Percentiles rank a stretch among this genome's conserved stretches.
phyloP scores from a whole-genome alignment of 352 stramenopile genomes.

The Pythium biforme region DNA sequence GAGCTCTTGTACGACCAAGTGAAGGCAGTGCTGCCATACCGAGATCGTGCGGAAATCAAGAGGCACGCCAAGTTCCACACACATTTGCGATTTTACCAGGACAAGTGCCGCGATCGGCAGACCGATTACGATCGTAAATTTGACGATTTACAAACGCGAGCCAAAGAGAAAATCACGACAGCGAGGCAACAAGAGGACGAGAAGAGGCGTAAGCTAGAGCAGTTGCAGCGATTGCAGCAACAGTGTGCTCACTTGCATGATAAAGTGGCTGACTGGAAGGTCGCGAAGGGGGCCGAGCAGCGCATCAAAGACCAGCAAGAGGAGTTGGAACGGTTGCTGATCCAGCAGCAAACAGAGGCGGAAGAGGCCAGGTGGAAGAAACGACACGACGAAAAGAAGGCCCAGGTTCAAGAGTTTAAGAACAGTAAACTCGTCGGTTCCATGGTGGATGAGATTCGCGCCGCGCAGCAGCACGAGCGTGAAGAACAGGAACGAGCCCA shows the following conservation, averaged over 20 bases:
- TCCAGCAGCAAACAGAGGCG: constrained; percentile 37
- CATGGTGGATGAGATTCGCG: constrained; percentile 43
- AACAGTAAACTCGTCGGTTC: constrained; percentile 40
- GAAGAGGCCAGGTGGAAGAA: constrained; percentile 42
- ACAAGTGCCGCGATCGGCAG: constrained; percentile 53
- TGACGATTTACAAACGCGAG: constrained; percentile 28
- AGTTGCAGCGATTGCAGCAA: constrained; percentile 38
- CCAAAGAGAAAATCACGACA: constrained; percentile 32
- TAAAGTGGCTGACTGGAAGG: constrained; percentile 50
- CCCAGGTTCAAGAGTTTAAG: constrained; percentile 51
- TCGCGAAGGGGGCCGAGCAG: constrained; percentile 51
- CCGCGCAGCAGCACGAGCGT: constrained; percentile 33
- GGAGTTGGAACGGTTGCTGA: constrained; percentile 47
- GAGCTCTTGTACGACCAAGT: constrained; percentile 68
- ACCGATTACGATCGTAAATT: constrained; percentile 43
- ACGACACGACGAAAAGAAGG: constrained; percentile 47
- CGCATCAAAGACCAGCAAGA: constrained; percentile 57
- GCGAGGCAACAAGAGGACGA: constrained; percentile 32
- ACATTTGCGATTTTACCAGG: constrained; percentile 46
- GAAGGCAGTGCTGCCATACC: constrained; percentile 39
- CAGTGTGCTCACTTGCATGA: constrained; percentile 43
- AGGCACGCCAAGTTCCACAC: constrained; percentile 64
- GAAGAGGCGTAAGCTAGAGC: constrained; percentile 26
- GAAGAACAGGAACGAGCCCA: constrained; percentile 35
- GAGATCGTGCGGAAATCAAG: constrained; percentile 39